Evolutionary conservation across 2,329 filamentous ascomycete species (phyloP), one percentile per base, ranked within the genome.

Genomic region (Domatiomyces catenatus): DNA sequence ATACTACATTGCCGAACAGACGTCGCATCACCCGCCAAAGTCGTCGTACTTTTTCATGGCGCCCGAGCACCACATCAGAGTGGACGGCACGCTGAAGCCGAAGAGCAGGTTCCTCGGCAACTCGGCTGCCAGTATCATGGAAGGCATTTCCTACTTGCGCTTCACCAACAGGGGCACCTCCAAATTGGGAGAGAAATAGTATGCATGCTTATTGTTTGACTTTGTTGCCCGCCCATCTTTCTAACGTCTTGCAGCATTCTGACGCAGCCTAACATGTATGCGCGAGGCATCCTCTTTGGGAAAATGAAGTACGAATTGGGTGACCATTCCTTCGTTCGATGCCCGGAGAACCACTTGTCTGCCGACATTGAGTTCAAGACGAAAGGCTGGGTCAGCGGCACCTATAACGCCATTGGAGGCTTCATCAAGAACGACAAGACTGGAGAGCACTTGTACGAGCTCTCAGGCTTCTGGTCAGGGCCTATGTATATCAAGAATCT

Each of bases 31-130:
- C 64, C 92, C 92, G 28, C 92, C 92, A 24, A 98, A 98, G 71
- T 96, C 90, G 46, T 94, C 88, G 69, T 98, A 98, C 72, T 98
- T 98, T 67, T 98, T 94, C 71, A 89, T 94, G 82, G 89, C 86
- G 0, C 92, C 92, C 2, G 81, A 94, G 50, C 87, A 96, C 63
- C 73, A 93, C 63, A 94, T 98, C 59, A 81, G 92, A 51, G 94
- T 98, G 61, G 92, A 98, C 62, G 92, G 92, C 18, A 94, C 87
- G 3, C 73, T 98, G 58, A 96, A 96, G 66, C 92, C 92, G 1
- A 79, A 89, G 60, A 95, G 89, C 69, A 93, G 84, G 63, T 98
- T 98, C 63, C 70, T 98, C 42, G 92, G 92, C 48, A 98, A 98
- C 69, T 98, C 92, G 2, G 92, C 92, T 0, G 92, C 90, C 42